Evolutionary conservation across 805 yeast genomes (phyloP).

Genomic region (Barnettozyma pratensis): DNA sequence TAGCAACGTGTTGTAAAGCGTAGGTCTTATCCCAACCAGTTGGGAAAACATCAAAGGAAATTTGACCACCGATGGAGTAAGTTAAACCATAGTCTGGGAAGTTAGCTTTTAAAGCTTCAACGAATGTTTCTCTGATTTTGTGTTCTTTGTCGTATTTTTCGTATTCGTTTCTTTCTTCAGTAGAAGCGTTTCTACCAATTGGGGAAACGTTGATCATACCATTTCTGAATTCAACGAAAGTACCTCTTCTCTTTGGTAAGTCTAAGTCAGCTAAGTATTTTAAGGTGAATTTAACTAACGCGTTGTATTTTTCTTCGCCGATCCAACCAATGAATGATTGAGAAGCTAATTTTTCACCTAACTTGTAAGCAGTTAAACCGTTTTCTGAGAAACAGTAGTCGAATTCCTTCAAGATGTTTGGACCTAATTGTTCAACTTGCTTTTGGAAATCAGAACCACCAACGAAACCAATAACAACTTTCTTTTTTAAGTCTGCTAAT

Average conservation of each 20-base stretch:
- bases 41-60: constrained; percentile 99
- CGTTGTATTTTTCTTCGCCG: constrained; percentile 92
- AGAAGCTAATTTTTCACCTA: constrained; percentile 81
- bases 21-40: constrained; percentile 99
- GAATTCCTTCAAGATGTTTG: constrained; percentile 68
- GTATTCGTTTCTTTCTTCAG: constrained; percentile 87
- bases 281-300: constrained; percentile 79
- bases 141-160: constrained; percentile 79
- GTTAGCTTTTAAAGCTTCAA: constrained; percentile 72
- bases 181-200: constrained; percentile 96
- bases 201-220: constrained; percentile 99
- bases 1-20: constrained; percentile 86
- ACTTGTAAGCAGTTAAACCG: constrained; percentile 95
- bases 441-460: constrained; percentile 25
- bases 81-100: constrained; percentile 85
- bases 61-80: constrained; percentile 98
- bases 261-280: constrained; percentile 82
- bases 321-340: constrained; percentile 94
- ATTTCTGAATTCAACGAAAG: constrained; percentile 97
- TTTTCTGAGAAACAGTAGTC: constrained; percentile 97
- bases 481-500: constrained; percentile 74
- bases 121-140: constrained; percentile 81
- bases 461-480: constrained; percentile 66
- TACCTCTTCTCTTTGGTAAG: constrained; percentile 96
- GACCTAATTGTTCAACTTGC: constrained; percentile 95